These are phyloP conservation scores for Davidsoniella virescens DNA, from an alignment of 2,329 filamentous ascomycete species.

Conservation along the genomic window DNA sequence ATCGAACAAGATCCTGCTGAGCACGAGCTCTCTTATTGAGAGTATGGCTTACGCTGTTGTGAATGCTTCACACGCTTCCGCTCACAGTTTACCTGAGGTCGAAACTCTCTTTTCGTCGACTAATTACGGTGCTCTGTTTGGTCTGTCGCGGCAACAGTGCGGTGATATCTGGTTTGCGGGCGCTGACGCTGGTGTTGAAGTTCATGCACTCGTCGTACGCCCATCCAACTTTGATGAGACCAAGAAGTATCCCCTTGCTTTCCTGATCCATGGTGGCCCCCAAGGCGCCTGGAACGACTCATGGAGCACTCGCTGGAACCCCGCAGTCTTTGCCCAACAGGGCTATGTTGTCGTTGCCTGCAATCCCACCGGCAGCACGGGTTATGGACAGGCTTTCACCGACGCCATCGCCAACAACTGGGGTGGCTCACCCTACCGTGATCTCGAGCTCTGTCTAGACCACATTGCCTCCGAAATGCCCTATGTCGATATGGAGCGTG, in stretches of 20 bases:
- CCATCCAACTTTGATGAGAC: slow-evolving; percentile 46
- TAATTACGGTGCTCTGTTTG: slow-evolving; percentile 48
- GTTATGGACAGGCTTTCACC: slow-evolving; percentile 62
- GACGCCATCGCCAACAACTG: slow-evolving; percentile 67
- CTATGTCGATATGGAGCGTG: slow-evolving; percentile 51
- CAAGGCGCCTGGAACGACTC: slow-evolving; percentile 59
- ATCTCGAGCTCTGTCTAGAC: slow-evolving; percentile 64
- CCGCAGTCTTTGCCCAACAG: slow-evolving; percentile 71
- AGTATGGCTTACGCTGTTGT: slow-evolving; percentile 53
- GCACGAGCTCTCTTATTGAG: slow-evolving; percentile 52
- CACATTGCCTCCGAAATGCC: slow-evolving; percentile 49
- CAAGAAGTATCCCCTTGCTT: slow-evolving; percentile 64
- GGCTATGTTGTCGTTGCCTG: slow-evolving; percentile 70
- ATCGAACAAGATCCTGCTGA: slow-evolving; percentile 40
- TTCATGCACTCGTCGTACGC: slow-evolving; percentile 53
- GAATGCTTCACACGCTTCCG: slow-evolving; percentile 25
- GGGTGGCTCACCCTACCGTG: slow-evolving; percentile 72
- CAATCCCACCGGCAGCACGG: slow-evolving; percentile 70
- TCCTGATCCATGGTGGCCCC: slow-evolving; percentile 71
- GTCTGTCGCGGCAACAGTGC: slow-evolving; percentile 46
- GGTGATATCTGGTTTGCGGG: slow-evolving; percentile 34
- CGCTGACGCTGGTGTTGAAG: slow-evolving; percentile 41
- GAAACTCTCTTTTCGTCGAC: slow-evolving; percentile 45
- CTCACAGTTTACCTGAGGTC: slow-evolving; percentile 17
- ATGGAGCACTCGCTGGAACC: slow-evolving; percentile 77